These are phyloP conservation scores for Penicillium sp. DNA, from an alignment of 2,329 filamentous ascomycete genomes.

Conservation along the genomic window DNA sequence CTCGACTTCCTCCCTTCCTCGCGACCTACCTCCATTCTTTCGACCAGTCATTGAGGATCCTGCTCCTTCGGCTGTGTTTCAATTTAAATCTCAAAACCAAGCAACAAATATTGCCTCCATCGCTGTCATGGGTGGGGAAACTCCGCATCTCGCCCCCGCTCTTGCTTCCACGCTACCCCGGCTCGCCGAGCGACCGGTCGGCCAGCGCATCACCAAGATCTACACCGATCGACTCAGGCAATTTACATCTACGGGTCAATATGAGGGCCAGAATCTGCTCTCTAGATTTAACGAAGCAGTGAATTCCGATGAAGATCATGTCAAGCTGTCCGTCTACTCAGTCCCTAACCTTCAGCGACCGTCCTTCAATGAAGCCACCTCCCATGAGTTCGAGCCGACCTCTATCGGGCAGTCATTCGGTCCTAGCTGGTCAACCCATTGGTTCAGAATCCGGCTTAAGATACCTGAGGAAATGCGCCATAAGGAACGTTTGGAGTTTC, in stretches of 20 bases:
- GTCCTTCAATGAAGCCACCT: conserved; percentile 77
- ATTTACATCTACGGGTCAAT: conserved; percentile 78
- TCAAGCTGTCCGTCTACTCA: conserved; percentile 83
- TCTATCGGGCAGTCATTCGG: conserved; percentile 78
- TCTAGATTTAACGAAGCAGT: conserved; percentile 73
- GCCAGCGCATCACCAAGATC: conserved; percentile 79
- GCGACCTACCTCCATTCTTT: background rate
- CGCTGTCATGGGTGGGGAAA: conserved; percentile 38
- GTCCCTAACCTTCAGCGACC: conserved; percentile 77
- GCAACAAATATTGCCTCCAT: background rate
- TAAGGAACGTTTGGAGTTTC: conserved; percentile 84
- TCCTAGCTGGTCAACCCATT: conserved; percentile 95
- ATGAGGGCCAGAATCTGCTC: conserved; percentile 69
- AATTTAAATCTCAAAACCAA: background rate
- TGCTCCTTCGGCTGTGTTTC: background rate
- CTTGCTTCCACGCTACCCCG: conserved; percentile 48
- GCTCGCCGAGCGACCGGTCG: conserved; percentile 55
- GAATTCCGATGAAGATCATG: conserved; percentile 67
- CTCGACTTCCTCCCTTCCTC: conserved; percentile 10
- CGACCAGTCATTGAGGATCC: background rate
- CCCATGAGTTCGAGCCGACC: conserved; percentile 72
- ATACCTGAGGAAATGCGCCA: conserved; percentile 70
- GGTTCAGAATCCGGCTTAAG: conserved; percentile 82
- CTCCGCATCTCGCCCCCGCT: conserved; percentile 25
- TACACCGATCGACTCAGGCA: conserved; percentile 79